Evolutionary conservation across 2,329 filamentous ascomycete species (phyloP), one percentile per base, ranked within the genome.

Genomic region (Pestalotiopsis sp.): DNA sequence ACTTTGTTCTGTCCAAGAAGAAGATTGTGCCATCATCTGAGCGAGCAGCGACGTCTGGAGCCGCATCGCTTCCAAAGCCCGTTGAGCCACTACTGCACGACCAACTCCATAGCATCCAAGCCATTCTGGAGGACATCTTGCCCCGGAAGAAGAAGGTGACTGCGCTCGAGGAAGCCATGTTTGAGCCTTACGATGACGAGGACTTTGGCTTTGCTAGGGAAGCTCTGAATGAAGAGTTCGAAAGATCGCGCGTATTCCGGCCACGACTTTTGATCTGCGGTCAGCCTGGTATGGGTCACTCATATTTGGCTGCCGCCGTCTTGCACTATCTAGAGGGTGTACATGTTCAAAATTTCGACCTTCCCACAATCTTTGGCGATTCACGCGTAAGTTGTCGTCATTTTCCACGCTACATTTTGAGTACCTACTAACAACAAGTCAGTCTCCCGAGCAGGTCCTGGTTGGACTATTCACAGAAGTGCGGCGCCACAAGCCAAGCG

Each of bases 1-100:
- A 99, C 80, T 99, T 99, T 75, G 97, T 97, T 92, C 88, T 98
- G 14, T 97, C 95, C 0, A 91, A 98, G 77, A 97, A 97, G 83
- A 97, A 97, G 81, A 94, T 99, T 82, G 89, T 98, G 12, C 96
- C 96, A 6, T 98, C 96, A 0, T 98, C 96, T 0, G 94, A 98
- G 79, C 87, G 96, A 71, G 95, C 95, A 61, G 91, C 94, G 0
- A 92, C 94, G 3, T 95, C 95, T 13, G 93, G 92, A 13, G 95
- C 95, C 66, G 88, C 92, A 14, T 92, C 95, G 0, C 83, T 99
- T 20, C 93, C 94, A 2, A 91, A 91, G 73, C 86, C 88, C 12
- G 88, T 99, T 65, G 93, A 95, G 76, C 95, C 96, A 17, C 84
- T 99, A 4, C 86, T 99, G 45, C 88, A 91, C 38, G 85, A 89